Conservation (phyloP, 1,284 basidiomycete genomes). For the Phenoliferia sp. region DNA sequence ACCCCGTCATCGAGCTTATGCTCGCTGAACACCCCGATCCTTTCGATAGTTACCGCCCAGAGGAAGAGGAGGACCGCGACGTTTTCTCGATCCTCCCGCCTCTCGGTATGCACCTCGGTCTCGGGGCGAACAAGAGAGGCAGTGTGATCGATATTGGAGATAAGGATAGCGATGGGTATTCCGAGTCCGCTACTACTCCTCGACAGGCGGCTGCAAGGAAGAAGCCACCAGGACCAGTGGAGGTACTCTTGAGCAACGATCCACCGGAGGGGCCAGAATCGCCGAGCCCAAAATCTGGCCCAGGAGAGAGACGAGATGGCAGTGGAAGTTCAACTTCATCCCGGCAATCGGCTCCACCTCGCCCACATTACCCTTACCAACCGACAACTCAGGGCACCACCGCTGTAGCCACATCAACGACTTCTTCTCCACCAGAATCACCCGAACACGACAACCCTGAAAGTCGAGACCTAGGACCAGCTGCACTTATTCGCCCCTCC, state of each 20-base stretch:
- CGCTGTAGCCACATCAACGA: background rate
- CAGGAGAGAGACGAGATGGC: no score
- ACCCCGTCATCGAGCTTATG: constrained; percentile 45
- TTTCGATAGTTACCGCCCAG: constrained; percentile 39
- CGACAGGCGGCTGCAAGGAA: background rate
- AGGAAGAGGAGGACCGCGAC: constrained; percentile 20
- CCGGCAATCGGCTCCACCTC: background rate
- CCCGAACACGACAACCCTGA: background rate
- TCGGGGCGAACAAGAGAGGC: constrained; percentile 4
- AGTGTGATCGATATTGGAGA: constrained; percentile 10
- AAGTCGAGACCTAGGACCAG: background rate
- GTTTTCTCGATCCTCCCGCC: constrained; percentile 31
- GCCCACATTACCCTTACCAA: background rate
- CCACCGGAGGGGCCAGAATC: background rate
- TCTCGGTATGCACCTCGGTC: constrained; percentile 21
- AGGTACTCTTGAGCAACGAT: constrained; percentile 9
- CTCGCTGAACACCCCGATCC: constrained; percentile 44
- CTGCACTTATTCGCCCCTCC: background rate
- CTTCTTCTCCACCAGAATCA: background rate
- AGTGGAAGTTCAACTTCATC: background rate
- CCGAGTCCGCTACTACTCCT: background rate
- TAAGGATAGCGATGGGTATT: background rate
- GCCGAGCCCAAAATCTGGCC: background rate
- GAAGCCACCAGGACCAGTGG: constrained; percentile 5
- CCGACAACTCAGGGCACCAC: background rate